Base-by-base conservation (phyloP, 2,329 filamentous ascomycete species). In the Samsoniella hepiali region DNA sequence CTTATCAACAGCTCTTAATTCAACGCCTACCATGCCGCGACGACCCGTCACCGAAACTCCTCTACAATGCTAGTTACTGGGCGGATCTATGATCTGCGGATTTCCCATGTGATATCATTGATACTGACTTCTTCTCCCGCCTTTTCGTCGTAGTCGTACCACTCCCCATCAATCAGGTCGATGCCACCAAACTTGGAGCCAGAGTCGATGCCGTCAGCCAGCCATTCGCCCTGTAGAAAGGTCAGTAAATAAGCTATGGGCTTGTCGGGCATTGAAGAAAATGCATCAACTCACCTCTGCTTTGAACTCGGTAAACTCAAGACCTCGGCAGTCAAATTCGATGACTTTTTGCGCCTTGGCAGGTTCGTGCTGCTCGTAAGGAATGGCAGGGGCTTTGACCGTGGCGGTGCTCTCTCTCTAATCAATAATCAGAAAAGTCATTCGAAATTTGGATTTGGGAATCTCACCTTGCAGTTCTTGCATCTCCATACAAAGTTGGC, bases 401-500 rank as follows among this genome's bases (percentile, higher is more conserved):
- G 87, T 90, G 62, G 94, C 94, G 38, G 93, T 93, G 22, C 92
- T 91, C 75, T 95, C 91, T 75, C 91, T 84, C 91, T 93, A 1
- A 6, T 7, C 6, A 36, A 1, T 5, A 5, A 10, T 51, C 29
- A 51, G 40, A 11, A 44, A 27, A 32, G 8, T 9, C n/a, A 27
- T 3, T 47, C 13, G 5, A 4, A 34, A 6, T 42, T 13, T 50
- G 3, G 15, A 5, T 29, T 27, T 15, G 29, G 9, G 11, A 13
- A 22, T 22, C 78, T 36, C 69, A 95, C 93, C 86, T 95, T 96
- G 88, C 95, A 99, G 74, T 95, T 94, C 78, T 96, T 97, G 84
- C 95, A 99, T 76, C 88, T 93, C 94, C 95, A 99, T n/a, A 99
- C 95, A 77, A 99, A 99, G 77, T 98, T 98, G 65, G 95, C 95